Conservation (phyloP, 2,329 filamentous ascomycete species). For the Dactylonectria macrodidyma region DNA sequence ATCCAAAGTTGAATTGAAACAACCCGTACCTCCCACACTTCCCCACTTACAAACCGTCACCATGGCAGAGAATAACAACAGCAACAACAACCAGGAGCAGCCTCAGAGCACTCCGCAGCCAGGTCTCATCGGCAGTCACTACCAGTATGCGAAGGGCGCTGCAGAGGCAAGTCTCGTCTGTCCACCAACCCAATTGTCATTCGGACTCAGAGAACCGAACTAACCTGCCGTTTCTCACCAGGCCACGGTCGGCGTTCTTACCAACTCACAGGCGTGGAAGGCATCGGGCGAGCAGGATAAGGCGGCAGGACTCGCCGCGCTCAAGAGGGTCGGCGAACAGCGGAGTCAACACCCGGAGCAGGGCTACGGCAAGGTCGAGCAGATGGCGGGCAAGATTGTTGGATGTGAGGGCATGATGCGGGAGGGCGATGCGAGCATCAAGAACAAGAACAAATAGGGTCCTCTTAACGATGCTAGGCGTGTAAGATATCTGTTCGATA, state of each 20-base stretch:
- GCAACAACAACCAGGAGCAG: slow-evolving; percentile 39
- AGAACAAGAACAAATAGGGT: slow-evolving; percentile 46
- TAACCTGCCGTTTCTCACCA: slow-evolving; percentile 46
- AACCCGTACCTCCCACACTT: not conserved
- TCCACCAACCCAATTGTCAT: not conserved
- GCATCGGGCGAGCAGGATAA: slow-evolving; percentile 76
- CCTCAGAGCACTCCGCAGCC: slow-evolving; percentile 59
- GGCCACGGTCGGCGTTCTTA: slow-evolving; percentile 73
- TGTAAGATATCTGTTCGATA: slow-evolving; percentile 12
- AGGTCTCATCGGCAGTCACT: slow-evolving; percentile 74
- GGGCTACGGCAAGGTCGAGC: slow-evolving; percentile 75
- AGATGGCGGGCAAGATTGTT: slow-evolving; percentile 73
- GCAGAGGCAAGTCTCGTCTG: slow-evolving; percentile 67
- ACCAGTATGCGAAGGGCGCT: slow-evolving; percentile 78
- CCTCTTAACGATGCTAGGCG: not conserved
- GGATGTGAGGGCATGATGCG: slow-evolving; percentile 80
- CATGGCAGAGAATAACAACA: slow-evolving; percentile 50
- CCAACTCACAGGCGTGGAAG: slow-evolving; percentile 75
- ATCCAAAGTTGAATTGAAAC: slow-evolving; percentile 1
- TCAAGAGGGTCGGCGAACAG: slow-evolving; percentile 73
- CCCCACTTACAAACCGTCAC: slow-evolving; percentile 35
- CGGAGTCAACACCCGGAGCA: slow-evolving; percentile 63
- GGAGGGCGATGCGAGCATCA: slow-evolving; percentile 69
- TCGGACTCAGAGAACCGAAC: not conserved
- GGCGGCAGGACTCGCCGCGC: slow-evolving; percentile 70